Conservation (phyloP, 2,329 filamentous ascomycete genomes). For the Blumeriella jaapii region DNA sequence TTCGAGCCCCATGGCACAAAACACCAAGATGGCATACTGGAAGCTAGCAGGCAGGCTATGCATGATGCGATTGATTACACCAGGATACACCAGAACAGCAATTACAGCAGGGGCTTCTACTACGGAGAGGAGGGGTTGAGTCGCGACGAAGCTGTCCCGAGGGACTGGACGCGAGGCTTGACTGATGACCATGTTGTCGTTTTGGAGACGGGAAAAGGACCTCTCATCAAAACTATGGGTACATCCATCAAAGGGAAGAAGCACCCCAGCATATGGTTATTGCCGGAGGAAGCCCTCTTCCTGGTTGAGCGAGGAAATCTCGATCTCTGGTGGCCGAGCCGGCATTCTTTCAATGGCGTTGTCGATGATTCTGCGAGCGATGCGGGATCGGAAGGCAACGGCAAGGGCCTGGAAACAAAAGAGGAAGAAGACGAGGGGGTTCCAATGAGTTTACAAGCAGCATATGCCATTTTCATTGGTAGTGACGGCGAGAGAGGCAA, state of each 20-base stretch:
- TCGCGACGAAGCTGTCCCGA: slow-evolving; percentile 40
- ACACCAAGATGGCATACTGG: slow-evolving; percentile 66
- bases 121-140: slow-evolving; percentile 41
- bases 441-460: slow-evolving; percentile 85
- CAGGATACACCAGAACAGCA: slow-evolving; percentile 58
- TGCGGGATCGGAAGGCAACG: slow-evolving; percentile 28
- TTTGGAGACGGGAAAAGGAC: slow-evolving; percentile 60
- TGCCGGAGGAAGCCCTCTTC: slow-evolving; percentile 87
- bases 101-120: slow-evolving; percentile 60
- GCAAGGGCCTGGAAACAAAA: slow-evolving; percentile 20
- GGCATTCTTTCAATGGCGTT: slow-evolving; percentile 36
- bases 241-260: slow-evolving; percentile 45
- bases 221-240: slow-evolving; percentile 67
- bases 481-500: slow-evolving; percentile 50
- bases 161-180: slow-evolving; percentile 58
- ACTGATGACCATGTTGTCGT: slow-evolving; percentile 44
- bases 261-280: slow-evolving; percentile 60
- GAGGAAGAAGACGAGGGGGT: slow-evolving; percentile 51
- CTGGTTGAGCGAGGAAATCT: slow-evolving; percentile 77
- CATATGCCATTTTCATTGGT: slow-evolving; percentile 76
- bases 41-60: slow-evolving; percentile 77
- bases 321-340: slow-evolving; percentile 72
- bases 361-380: slow-evolving; percentile 16
- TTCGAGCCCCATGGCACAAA: slow-evolving; percentile 88
- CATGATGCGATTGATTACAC: slow-evolving; percentile 73